These are phyloP conservation scores for Endoconidiophora polonica DNA, from an alignment of 2,329 filamentous ascomycete species.

Conservation along the genomic window DNA sequence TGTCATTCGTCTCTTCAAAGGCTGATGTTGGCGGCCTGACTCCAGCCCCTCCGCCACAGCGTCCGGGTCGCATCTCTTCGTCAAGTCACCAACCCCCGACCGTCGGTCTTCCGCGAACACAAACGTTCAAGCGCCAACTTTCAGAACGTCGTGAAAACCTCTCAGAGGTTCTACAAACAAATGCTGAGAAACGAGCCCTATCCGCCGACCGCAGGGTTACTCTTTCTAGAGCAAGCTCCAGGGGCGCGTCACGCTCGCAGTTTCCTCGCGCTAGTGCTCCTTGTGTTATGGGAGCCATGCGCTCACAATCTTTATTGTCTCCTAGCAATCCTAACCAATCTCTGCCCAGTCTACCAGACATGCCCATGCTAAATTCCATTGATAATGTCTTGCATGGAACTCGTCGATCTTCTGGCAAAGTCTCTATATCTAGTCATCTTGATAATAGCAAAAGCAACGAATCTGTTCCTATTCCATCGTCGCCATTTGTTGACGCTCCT, in stretches of 20 bases:
- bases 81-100: slow-evolving; percentile 1
- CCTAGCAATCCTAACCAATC: too few relatives aligned
- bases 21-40: not conserved
- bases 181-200: slow-evolving; percentile 52
- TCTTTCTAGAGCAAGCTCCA: slow-evolving; percentile 21
- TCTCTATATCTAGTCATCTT: not conserved
- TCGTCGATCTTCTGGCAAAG: not conserved
- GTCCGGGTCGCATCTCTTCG: not conserved
- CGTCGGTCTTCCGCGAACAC: slow-evolving; percentile 51
- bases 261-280: slow-evolving; percentile 32
- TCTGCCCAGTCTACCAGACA: too few relatives aligned
- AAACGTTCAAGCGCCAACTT: slow-evolving; percentile 68
- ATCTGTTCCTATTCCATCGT: slow-evolving; percentile 2
- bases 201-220: slow-evolving; percentile 40
- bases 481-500: slow-evolving; percentile 2
- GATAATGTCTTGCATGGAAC: not conserved
- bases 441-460: not conserved
- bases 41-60: not conserved
- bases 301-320: not conserved
- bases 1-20: not conserved
- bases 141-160: slow-evolving; percentile 65
- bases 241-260: slow-evolving; percentile 7
- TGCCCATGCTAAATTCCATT: not conserved
- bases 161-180: slow-evolving; percentile 44
- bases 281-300: slow-evolving; percentile 15